Conservation (phyloP, 495 filamentous ascomycete genomes). For the Podospora appendiculata region DNA sequence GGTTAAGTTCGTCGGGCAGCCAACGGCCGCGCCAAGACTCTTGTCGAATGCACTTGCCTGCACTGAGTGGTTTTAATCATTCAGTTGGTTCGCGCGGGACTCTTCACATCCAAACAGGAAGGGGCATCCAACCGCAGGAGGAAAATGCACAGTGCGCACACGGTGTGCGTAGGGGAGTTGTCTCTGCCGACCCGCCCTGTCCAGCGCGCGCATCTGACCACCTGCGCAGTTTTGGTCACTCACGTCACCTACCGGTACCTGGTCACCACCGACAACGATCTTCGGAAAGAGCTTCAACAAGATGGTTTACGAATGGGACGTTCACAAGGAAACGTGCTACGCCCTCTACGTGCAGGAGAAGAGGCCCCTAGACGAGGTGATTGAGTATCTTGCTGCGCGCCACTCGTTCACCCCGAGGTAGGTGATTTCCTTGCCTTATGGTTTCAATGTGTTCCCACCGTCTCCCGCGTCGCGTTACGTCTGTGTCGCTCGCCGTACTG, state of each 20-base stretch:
- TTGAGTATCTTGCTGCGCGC: constrained; percentile 51
- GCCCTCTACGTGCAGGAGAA: constrained; percentile 68
- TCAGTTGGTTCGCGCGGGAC: too few species aligned
- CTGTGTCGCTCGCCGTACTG: too few species aligned
- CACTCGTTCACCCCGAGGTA: constrained; percentile 63
- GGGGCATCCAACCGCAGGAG: too few species aligned
- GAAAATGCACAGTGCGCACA: too few species aligned
- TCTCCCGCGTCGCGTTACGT: neutral
- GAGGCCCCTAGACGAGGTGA: constrained; percentile 59
- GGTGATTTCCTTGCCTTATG: neutral
- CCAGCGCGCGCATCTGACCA: constrained; percentile 1
- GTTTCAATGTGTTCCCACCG: neutral
- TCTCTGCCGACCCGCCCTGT: neutral
- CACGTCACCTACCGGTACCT: neutral
- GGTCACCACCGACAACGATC: neutral
- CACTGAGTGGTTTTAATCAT: too few species aligned
- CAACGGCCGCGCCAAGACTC: too few species aligned
- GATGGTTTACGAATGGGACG: constrained; percentile 75
- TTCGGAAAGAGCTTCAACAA: constrained; percentile 17
- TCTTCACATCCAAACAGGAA: too few species aligned
- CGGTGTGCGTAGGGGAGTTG: too few species aligned
- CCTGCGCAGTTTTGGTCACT: neutral
- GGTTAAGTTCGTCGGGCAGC: too few species aligned
- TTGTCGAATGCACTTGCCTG: too few species aligned
- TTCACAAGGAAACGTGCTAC: constrained; percentile 58